Conservation (phyloP, 768 basidiomycete genomes). For the Hemileccinum rubropunctum region DNA sequence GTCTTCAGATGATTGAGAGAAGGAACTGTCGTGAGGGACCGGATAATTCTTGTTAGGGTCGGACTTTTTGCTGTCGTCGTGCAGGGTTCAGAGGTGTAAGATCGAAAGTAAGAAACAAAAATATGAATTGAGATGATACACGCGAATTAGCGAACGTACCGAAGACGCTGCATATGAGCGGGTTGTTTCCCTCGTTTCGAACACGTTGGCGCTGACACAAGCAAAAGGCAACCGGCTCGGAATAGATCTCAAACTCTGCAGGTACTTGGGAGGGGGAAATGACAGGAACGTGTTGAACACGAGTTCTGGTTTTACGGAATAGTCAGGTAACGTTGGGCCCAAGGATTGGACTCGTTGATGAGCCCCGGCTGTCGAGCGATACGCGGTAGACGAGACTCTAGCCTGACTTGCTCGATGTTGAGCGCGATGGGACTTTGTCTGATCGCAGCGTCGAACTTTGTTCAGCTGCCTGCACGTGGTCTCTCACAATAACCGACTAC, state of each 20-base stretch:
- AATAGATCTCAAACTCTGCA: constrained; percentile 28
- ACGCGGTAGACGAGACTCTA: neutral
- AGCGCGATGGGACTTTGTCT: neutral
- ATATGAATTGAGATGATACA: constrained; percentile 26
- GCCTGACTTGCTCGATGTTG: constrained; percentile 1
- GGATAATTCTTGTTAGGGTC: constrained; percentile 55
- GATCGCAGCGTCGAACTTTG: neutral
- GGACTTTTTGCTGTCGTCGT: constrained; percentile 66
- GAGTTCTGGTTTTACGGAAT: constrained; percentile 46
- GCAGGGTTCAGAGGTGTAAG: constrained; percentile 22
- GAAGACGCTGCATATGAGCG: constrained; percentile 71
- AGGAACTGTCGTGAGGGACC: constrained; percentile 32
- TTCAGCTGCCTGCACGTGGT: constrained; percentile 8
- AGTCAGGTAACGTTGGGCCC: constrained; percentile 1
- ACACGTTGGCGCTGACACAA: constrained; percentile 58
- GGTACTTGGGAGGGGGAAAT: constrained; percentile 30
- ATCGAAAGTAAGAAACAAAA: constrained; percentile 16
- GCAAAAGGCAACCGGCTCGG: constrained; percentile 28
- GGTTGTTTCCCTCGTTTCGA: constrained; percentile 52
- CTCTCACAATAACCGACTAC: neutral
- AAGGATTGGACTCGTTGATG: neutral
- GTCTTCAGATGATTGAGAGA: constrained; percentile 34
- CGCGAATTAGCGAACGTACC: constrained; percentile 51
- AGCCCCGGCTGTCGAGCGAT: neutral
- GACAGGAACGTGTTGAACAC: constrained; percentile 75